Evolutionary conservation across 148 eudicot species (phyloP).

Genomic region (Vaccinium darrowii): DNA sequence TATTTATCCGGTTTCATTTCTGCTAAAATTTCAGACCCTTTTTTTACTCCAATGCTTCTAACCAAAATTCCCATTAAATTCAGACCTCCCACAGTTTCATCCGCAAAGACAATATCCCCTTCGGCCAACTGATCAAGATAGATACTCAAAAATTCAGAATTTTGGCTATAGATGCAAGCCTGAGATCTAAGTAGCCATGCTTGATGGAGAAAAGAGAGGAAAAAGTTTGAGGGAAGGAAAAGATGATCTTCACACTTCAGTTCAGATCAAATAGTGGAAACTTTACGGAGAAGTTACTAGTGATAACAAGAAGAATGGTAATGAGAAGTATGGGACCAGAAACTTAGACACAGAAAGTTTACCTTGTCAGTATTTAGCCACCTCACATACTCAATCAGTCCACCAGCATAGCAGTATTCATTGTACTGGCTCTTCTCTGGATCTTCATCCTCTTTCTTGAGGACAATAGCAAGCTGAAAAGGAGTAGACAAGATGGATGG

Average conservation of each 20-base stretch:
- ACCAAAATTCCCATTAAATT: neutral
- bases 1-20: neutral
- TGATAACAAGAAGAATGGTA: neutral
- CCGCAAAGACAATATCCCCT: neutral
- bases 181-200: neutral
- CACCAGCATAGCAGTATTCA: slow-evolving; percentile 91
- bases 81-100: neutral
- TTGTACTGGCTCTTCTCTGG: slow-evolving; percentile 52
- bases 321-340: neutral
- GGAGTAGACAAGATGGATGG: slow-evolving; percentile 9
- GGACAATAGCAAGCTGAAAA: slow-evolving; percentile 68
- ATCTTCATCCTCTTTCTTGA: slow-evolving; percentile 63
- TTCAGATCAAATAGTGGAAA: slow-evolving; percentile 1
- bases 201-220: neutral
- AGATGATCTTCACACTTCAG: neutral
- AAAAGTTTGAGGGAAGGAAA: neutral
- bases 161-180: neutral
- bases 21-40: neutral
- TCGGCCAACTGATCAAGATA: neutral
- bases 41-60: neutral
- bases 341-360: neutral
- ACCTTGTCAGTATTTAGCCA: slow-evolving; percentile 97
- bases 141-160: neutral
- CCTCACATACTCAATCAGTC: slow-evolving; percentile 82
- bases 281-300: neutral